Conservation (phyloP, 306 rosid genomes). For the Urtica urens region DNA sequence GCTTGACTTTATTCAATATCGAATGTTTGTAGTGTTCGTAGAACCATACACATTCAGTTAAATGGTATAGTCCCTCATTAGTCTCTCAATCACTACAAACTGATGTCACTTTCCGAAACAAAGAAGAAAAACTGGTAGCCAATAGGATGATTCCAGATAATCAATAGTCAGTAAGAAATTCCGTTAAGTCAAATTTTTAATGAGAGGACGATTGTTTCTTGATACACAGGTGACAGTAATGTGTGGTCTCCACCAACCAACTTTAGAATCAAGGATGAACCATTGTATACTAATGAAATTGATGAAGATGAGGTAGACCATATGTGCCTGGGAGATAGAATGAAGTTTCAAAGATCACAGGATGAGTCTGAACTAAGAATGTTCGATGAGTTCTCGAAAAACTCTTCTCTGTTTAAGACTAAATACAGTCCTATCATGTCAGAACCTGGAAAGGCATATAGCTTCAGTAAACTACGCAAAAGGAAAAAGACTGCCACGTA, state of each 20-base stretch:
- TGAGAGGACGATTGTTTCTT: slow-evolving; percentile 23
- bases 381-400: slow-evolving; percentile 21
- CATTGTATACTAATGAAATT: slow-evolving; percentile 29
- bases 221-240: slow-evolving; percentile 16
- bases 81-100: no score
- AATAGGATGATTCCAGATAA: slow-evolving; percentile 18
- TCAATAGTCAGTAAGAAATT: slow-evolving; percentile 19
- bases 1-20: no score
- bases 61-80: no score
- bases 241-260: slow-evolving; percentile 26
- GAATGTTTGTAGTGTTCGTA: slow-evolving; percentile 10
- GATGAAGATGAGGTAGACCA: slow-evolving; percentile 38
- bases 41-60: no score
- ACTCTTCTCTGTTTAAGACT: slow-evolving; percentile 24
- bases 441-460: slow-evolving; percentile 31
- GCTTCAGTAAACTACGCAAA: slow-evolving; percentile 33
- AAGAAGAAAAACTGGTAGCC: slow-evolving; percentile 9
- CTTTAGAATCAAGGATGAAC: slow-evolving; percentile 55
- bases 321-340: slow-evolving; percentile 45
- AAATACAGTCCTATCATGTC: slow-evolving; percentile 13
- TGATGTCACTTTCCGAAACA: no score
- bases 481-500: slow-evolving; percentile 82
- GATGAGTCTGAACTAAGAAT: slow-evolving; percentile 19
- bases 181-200: slow-evolving; percentile 25
- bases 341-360: slow-evolving; percentile 35